Conservation (phyloP, 768 basidiomycete species). For the Dacryopinax spathularia region DNA sequence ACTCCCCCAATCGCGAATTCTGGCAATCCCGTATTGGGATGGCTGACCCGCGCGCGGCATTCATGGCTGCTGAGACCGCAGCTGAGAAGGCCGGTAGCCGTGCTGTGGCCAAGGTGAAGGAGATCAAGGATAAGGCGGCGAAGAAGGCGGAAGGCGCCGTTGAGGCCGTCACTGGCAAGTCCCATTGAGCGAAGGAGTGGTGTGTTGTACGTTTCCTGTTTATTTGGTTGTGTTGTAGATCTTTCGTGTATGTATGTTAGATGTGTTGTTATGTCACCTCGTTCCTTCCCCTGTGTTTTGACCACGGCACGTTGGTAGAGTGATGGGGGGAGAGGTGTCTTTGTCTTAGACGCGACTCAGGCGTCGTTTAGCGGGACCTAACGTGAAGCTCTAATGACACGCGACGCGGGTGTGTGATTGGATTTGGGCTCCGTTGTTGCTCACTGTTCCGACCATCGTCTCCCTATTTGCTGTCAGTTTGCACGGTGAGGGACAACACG, state of each 20-base stretch:
- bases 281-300: background rate
- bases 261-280: background rate
- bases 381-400: background rate
- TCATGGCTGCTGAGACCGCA: conserved; percentile 7
- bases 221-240: background rate
- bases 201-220: background rate
- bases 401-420: background rate
- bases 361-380: background rate
- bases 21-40: conserved; percentile 8
- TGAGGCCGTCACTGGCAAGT: background rate
- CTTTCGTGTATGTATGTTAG: background rate
- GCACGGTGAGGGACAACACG: no score
- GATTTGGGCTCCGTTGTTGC: no score
- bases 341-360: background rate
- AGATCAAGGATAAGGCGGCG: conserved; percentile 7
- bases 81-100: background rate
- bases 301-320: background rate
- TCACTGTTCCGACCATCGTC: no score
- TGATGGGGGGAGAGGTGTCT: background rate
- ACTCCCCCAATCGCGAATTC: conserved; percentile 9
- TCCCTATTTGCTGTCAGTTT: no score
- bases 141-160: background rate
- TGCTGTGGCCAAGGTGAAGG: conserved; percentile 10
- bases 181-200: background rate
- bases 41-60: conserved; percentile 11